Evolutionary conservation across 306 rosid species (phyloP).

Genomic region (Urtica urens): DNA sequence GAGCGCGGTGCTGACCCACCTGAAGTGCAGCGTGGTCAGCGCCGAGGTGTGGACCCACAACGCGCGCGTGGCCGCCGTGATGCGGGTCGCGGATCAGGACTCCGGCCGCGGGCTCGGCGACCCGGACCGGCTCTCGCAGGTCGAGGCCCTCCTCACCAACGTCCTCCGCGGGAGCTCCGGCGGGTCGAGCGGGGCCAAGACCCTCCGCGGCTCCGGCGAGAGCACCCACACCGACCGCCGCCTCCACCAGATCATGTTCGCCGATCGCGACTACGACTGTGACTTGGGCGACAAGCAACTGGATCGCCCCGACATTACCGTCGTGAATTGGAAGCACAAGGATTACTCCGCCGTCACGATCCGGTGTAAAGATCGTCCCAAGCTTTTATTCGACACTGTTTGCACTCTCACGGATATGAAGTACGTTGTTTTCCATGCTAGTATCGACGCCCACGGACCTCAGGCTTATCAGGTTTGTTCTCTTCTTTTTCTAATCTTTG

Average conservation of each 20-base stretch:
- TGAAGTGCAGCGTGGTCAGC: constrained; percentile 66
- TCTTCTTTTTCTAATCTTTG: constrained; percentile 2
- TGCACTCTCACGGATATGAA: constrained; percentile 96
- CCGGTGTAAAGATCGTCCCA: constrained; percentile 69
- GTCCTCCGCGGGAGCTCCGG: constrained; percentile 82
- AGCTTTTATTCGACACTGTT: constrained; percentile 86
- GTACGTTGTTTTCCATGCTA: constrained; percentile 90
- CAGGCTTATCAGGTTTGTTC: constrained; percentile 73
- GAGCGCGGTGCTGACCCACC: constrained; percentile 69
- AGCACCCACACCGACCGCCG: constrained; percentile 72
- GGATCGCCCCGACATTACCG: constrained; percentile 76
- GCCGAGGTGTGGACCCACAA: constrained; percentile 97
- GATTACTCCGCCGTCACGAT: constrained; percentile 83
- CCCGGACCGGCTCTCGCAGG: constrained; percentile 45
- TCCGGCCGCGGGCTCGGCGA: constrained; percentile 52
- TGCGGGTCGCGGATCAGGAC: constrained; percentile 63
- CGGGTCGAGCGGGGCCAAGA: constrained; percentile 55
- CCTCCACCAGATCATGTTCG: constrained; percentile 98
- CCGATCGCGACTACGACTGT: constrained; percentile 77
- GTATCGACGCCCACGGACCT: constrained; percentile 72
- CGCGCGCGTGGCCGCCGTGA: constrained; percentile 63
- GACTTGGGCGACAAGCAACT: constrained; percentile 44
- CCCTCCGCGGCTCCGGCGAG: constrained; percentile 57
- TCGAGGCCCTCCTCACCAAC: constrained; percentile 66
- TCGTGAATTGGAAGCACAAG: constrained; percentile 70